These are phyloP conservation scores for Apiotrichum gamsii DNA, from an alignment of 1,284 basidiomycete species.

Conservation along the genomic window DNA sequence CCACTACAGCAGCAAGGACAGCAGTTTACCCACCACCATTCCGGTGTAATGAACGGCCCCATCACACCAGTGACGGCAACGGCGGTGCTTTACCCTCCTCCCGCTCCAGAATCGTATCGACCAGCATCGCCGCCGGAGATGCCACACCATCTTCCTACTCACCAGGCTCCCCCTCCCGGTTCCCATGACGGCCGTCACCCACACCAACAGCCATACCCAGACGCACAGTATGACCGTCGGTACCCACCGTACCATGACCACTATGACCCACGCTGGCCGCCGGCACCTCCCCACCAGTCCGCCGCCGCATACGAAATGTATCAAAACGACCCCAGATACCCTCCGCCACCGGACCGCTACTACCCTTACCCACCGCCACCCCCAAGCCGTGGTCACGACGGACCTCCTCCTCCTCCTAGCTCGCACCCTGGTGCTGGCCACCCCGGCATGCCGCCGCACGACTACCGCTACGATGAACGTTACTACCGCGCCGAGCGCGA, in stretches of 20 bases:
- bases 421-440: background rate
- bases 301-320: constrained; percentile 6
- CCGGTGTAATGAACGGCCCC: too few species aligned
- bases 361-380: background rate
- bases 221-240: too few species aligned
- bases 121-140: constrained; percentile 12
- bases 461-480: too few species aligned
- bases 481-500: too few species aligned
- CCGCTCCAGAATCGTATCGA: constrained; percentile 11
- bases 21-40: too few species aligned
- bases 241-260: constrained; percentile 16
- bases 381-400: background rate
- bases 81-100: constrained; percentile 12
- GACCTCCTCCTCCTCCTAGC: background rate
- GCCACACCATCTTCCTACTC: constrained; percentile 1
- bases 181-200: background rate
- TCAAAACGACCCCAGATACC: constrained; percentile 6
- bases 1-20: too few species aligned
- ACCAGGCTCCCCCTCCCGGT: constrained; percentile 1
- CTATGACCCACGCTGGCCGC: constrained; percentile 12
- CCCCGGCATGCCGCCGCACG: background rate
- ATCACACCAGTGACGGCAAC: constrained; percentile 17
- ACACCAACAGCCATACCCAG: background rate
- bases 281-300: constrained; percentile 1
- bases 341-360: background rate